A percentile compares a stretch with the other conserved stretches of the same genome.
These are phyloP conservation scores for Aspergillus brasiliensis DNA, from an alignment of 2,329 filamentous ascomycete species.

Conservation along the genomic window DNA sequence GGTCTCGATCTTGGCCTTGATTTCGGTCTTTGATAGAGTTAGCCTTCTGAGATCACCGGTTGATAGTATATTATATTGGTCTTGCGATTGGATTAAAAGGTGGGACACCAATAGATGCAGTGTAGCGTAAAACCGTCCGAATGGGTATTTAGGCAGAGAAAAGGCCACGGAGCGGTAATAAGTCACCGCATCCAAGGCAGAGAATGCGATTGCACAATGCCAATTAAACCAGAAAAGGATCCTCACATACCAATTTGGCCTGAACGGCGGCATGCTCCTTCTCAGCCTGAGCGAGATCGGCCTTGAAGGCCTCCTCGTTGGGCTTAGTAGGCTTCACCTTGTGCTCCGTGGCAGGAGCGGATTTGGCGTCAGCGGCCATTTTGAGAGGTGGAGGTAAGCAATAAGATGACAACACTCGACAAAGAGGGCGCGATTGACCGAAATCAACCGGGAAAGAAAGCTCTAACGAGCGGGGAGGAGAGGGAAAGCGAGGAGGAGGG, in stretches of 20 bases:
- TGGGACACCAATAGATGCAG: background rate
- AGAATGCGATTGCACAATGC: constrained; percentile 6
- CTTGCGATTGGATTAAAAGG: background rate
- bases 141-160: background rate
- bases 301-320: constrained; percentile 82
- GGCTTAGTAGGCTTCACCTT: constrained; percentile 75
- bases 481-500: constrained; percentile 1
- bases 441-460: constrained; percentile 11
- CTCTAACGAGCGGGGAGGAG: constrained; percentile 2
- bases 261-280: constrained; percentile 81
- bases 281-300: constrained; percentile 75
- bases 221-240: constrained; percentile 5
- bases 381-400: constrained; percentile 10
- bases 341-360: constrained; percentile 39
- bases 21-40: constrained; percentile 69
- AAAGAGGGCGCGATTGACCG: constrained; percentile 10
- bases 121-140: background rate
- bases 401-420: constrained; percentile 10
- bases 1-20: constrained; percentile 85
- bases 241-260: constrained; percentile 60
- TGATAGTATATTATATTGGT: background rate
- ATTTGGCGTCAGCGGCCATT: constrained; percentile 39
- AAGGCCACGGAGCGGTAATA: constrained; percentile 4
- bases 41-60: constrained; percentile 17
- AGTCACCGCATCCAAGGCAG: background rate